These are phyloP conservation scores for Phytophthora sojae DNA, from an alignment of 352 stramenopile genomes.

Conservation along the genomic window DNA sequence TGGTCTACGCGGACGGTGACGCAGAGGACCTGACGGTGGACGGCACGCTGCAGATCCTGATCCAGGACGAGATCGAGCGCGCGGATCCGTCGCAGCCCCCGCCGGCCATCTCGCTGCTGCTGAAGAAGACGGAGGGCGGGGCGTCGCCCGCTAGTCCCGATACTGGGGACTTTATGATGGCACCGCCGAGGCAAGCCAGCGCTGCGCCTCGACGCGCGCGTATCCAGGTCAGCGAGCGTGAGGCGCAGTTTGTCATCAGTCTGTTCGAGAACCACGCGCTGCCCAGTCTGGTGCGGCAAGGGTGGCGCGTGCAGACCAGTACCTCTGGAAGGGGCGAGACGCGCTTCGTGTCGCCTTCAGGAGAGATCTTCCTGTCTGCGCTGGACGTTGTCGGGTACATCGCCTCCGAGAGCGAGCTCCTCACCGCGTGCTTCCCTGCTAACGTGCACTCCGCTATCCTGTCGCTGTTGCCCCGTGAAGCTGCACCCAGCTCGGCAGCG, in stretches of 20 bases:
- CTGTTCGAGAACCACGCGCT: constrained; percentile 87
- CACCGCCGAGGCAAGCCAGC: constrained; percentile 8
- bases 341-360: constrained; percentile 36
- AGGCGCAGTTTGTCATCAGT: constrained; percentile 77
- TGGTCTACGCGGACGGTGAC: constrained; percentile 88
- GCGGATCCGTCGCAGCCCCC: constrained; percentile 63
- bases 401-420: constrained; percentile 65
- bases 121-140: constrained; percentile 31
- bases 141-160: constrained; percentile 32
- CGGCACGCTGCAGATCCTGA: constrained; percentile 84
- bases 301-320: constrained; percentile 66
- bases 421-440: constrained; percentile 69
- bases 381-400: constrained; percentile 84
- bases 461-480: constrained; percentile 62
- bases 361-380: constrained; percentile 63
- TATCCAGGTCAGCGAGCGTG: constrained; percentile 73
- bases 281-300: constrained; percentile 64
- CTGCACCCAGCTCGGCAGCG: constrained; percentile 3
- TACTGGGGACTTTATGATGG: constrained; percentile 37
- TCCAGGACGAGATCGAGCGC: constrained; percentile 88
- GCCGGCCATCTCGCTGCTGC: constrained; percentile 40
- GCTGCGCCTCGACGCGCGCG: constrained; percentile 17
- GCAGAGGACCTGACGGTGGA: constrained; percentile 82
- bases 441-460: constrained; percentile 81
- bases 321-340: constrained; percentile 34